phyloP scores from a whole-genome alignment of 345 rosid species.

The Euphorbia pulcherrima region DNA sequence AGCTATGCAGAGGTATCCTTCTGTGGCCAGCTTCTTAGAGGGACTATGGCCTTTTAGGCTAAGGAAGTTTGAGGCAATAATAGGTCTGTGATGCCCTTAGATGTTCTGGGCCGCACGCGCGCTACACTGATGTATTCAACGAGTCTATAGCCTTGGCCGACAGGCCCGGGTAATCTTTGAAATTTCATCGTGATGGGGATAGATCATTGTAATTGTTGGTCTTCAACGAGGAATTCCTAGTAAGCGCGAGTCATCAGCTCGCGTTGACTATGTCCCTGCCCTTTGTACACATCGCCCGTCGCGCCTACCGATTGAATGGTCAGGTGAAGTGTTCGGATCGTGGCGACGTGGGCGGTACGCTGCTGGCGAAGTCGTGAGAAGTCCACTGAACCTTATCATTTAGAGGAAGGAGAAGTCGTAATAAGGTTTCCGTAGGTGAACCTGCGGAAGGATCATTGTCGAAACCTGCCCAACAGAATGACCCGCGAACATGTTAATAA shows the following conservation, averaged over 20 bases:
- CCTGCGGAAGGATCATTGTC: too few species aligned
- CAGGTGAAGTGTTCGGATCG: too few species aligned
- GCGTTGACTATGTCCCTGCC: too few species aligned
- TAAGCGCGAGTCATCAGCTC: neutral
- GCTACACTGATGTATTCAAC: neutral
- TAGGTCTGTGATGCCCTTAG: neutral
- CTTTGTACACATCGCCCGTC: too few species aligned
- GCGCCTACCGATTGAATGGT: too few species aligned
- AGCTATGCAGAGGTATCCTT: neutral
- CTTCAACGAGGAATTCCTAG: neutral
- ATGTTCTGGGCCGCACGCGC: neutral
- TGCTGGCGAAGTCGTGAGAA: too few species aligned
- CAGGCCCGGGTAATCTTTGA: slow-evolving; percentile 1
- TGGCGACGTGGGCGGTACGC: too few species aligned
- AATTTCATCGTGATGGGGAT: neutral
- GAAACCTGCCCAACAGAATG: too few species aligned
- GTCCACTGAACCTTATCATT: too few species aligned
- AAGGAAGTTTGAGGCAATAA: neutral
- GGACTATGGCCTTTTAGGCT: neutral
- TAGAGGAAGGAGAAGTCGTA: too few species aligned
- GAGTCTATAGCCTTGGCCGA: slow-evolving; percentile 1
- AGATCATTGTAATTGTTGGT: neutral
- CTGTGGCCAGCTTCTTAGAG: neutral
- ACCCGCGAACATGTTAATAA: too few species aligned
- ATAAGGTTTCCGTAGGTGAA: too few species aligned